Evolutionary conservation across 768 basidiomycete genomes (phyloP), one percentile per base, ranked within the genome.

Genomic region (Amanita polypyramis): DNA sequence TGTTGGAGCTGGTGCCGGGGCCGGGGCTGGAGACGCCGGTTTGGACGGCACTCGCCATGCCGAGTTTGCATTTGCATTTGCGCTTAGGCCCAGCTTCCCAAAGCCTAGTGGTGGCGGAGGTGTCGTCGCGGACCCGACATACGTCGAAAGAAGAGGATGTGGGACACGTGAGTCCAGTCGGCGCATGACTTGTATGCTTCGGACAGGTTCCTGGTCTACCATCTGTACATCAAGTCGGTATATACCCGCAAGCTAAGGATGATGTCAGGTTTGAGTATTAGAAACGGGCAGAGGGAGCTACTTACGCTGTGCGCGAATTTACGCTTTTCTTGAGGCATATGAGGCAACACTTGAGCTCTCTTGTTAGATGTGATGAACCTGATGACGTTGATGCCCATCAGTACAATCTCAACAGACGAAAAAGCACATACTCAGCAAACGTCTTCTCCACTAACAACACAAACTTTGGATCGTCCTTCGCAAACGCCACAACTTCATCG

Each of bases 171-270:
- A 84, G 60, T 96, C 93, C 40, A 93, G 64, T 11, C 90, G 76
- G 29, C 88, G 75, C 43, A 89, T 68, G 41, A 96, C 76, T 59
- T 90, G 85, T 1, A 95, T 85, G 54, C 89, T 80, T 41, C 89
- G 72, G 58, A 86, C 75, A 0, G 95, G 95, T 56, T 96, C 95
- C 56, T 86, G 85, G 60, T 97, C 95, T 15, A 99, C 78, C 70
- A 92, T 79, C 55, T 86, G 78, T 0, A 84, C 80, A 51, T 89
- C 85, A 60, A 97, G 78, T 15, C 89, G 74, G 60, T 95, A 98
- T 4, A 83, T 66, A 5, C 74, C 68, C 1, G 90, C 87, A 17
- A 96, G 74, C 79, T 87, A 54, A 20, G 54, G 20, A 46, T 42
- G 19, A 20, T 23, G 3, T 19, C 35, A 25, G 41, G 42, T 45